Evolutionary conservation across 1,139 yeast genomes (phyloP), one percentile per base, ranked within the genome.

Genomic region (Taphrina populina): DNA sequence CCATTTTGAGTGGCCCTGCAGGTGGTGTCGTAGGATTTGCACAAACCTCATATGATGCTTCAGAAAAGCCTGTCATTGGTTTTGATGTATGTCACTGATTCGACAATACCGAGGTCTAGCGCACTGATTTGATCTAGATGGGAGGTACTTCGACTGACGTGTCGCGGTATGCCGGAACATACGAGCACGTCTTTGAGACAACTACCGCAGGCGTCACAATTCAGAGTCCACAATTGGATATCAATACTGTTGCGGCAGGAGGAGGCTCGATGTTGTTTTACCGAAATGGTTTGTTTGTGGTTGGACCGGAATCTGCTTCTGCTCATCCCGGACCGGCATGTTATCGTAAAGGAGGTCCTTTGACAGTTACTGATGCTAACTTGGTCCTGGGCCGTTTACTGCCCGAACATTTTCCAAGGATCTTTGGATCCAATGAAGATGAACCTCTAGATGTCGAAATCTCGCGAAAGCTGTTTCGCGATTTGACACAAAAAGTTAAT

Each of bases 141-240:
- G 82, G 82, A 23, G 82, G 82, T 29, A 78, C 82, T 3, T 77
- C 81, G 1, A 78, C 82, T 0, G 82, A 78, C 65, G 82, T 78
- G 4, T 76, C 80, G 2, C 65, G 79, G 26, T 76, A 73, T 60
- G 62, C 68, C 61, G 81, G 82, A 6, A 66, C 70, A 13, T 70
- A 71, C 43, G 81, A 78, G 60, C 78, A 76, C 54, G 74, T 76
- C n/a, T 77, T 77, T 62, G 81, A 78, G 62, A 76, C 79, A 11
- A 69, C 76, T 7, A 77, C 79, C 2, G 82, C 82, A 8, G 79
- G 80, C 27, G 78, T 78, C 33, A 75, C 78, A 10, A 74, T 78
- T 54, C 80, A 78, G 56, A 76, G 80, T 23, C 83, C 83, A 3
- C 82, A 78, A 64, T 69, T 78, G 23, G 81, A 79, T 61, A 78